phyloP scores from a whole-genome alignment of 2,329 filamentous ascomycete genomes.

The Fusarium guadeloupense region DNA sequence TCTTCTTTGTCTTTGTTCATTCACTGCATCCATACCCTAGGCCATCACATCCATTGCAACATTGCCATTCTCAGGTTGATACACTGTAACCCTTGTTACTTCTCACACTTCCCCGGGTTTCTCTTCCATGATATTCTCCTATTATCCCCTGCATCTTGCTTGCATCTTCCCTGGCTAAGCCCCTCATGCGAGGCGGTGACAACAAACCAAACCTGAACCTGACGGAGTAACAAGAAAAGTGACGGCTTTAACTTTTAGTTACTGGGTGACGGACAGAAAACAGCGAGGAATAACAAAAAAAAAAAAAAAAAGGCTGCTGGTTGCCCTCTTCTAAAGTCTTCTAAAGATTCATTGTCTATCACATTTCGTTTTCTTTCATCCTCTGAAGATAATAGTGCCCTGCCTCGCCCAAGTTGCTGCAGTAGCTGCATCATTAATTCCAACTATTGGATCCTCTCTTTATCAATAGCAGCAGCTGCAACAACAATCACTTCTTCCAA shows the following conservation, averaged over 20 bases:
- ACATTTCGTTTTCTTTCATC: not conserved
- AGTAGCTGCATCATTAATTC: slow-evolving; percentile 2
- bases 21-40: not conserved
- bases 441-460: slow-evolving; percentile 1
- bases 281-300: slow-evolving; percentile 1
- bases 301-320: slow-evolving; percentile 21
- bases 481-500: slow-evolving; percentile 26
- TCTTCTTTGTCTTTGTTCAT: not conserved
- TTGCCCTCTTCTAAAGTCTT: slow-evolving; percentile 3
- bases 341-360: not conserved
- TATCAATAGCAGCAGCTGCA: slow-evolving; percentile 20
- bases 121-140: slow-evolving; percentile 20
- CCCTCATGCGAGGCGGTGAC: slow-evolving; percentile 39
- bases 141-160: slow-evolving; percentile 36
- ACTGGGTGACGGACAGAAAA: not conserved
- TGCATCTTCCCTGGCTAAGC: slow-evolving; percentile 32
- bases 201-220: slow-evolving; percentile 19
- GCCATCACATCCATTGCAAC: slow-evolving; percentile 14
- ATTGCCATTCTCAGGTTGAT: not conserved
- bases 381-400: not conserved
- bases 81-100: slow-evolving; percentile 3
- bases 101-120: slow-evolving; percentile 32
- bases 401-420: not conserved
- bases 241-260: not conserved
- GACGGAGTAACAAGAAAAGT: slow-evolving; percentile 13